Evolutionary conservation across 345 rosid species (phyloP).

Genomic region (Arabidopsis arenosa): DNA sequence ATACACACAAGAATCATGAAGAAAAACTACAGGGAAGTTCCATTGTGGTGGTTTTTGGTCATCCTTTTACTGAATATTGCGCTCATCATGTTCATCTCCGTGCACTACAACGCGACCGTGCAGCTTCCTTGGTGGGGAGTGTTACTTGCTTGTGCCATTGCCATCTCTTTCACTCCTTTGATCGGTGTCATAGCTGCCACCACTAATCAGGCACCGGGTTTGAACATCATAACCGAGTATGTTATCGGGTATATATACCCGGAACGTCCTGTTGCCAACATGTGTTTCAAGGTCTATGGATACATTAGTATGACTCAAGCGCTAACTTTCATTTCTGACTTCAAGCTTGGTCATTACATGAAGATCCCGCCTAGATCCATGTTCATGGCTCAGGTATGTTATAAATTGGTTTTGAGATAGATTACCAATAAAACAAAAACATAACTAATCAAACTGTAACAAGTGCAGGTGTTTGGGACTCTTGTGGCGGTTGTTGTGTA

Average conservation of each 20-base stretch:
- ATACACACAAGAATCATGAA: constrained; percentile 83
- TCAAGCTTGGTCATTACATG: constrained; percentile 94
- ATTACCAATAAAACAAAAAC: neutral
- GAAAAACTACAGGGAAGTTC: constrained; percentile 66
- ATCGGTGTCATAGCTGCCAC: constrained; percentile 78
- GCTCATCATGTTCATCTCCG: constrained; percentile 57
- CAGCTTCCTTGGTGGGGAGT: constrained; percentile 98
- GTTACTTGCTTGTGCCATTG: constrained; percentile 74
- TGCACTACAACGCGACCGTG: constrained; percentile 63
- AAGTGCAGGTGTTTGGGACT: constrained; percentile 68
- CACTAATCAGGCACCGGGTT: constrained; percentile 76
- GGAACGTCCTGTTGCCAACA: constrained; percentile 87
- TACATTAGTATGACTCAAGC: constrained; percentile 89
- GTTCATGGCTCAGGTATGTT: constrained; percentile 74
- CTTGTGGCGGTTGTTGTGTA: constrained; percentile 60
- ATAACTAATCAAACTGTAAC: constrained; percentile 7
- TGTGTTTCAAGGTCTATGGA: constrained; percentile 95
- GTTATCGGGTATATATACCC: constrained; percentile 83
- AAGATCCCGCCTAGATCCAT: constrained; percentile 87
- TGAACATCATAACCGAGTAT: constrained; percentile 82
- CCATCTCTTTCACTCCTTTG: constrained; percentile 79
- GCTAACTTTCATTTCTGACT: constrained; percentile 66
- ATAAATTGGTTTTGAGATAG: neutral
- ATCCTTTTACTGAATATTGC: constrained; percentile 61
- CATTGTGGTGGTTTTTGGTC: constrained; percentile 76